Base-by-base conservation (phyloP, 768 basidiomycete genomes). In the Termitomyces sp. region DNA sequence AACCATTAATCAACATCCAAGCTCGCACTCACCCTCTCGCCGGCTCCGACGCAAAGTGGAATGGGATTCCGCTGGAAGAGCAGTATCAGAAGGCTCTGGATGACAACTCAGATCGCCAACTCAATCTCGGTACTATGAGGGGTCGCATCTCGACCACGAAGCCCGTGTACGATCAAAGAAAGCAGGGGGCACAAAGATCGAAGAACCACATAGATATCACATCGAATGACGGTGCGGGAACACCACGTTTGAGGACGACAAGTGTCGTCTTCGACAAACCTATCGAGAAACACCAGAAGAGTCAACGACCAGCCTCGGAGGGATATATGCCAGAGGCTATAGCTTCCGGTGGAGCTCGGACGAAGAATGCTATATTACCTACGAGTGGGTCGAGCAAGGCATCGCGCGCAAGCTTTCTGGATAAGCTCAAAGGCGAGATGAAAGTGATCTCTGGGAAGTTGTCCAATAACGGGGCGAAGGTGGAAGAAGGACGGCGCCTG, bases 341-440 rank as follows among this genome's bases (percentile, higher is more conserved):
- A 8, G 51, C 37, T 40, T n/a, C 26, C 6, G 8, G 27, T 14
- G 51, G 51, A 13, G 9, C 26, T 27, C 4, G 5, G 13, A 53
- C 36, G 6, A 27, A 27, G 34, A 44, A 49, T 30, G 4, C 42
- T 14, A 24, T 1, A 4, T 26, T 40, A 5, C 26, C 30, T 16
- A 42, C n/a, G 6, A 39, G n/a, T 13, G 12, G n/a, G 18, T 51
- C 30, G 3, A 53, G 30, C 33, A 44, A 40, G 42, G n/a, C 34
- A 20, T 42, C 47, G 12, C 30, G 45, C 54, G 48, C 68, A 61
- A 47, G 73, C 67, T 48, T 76, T 37, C 67, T 76, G 58, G 62
- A 72, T 52, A 76, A 71, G 65, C 44, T 78, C 20, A 75, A 73
- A 62, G 76, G 76, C 9, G 76, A 78, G 65, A 71, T 71, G 61